Base-by-base conservation (phyloP, 2,329 filamentous ascomycete species). In the Aureobasidium mangrovei region DNA sequence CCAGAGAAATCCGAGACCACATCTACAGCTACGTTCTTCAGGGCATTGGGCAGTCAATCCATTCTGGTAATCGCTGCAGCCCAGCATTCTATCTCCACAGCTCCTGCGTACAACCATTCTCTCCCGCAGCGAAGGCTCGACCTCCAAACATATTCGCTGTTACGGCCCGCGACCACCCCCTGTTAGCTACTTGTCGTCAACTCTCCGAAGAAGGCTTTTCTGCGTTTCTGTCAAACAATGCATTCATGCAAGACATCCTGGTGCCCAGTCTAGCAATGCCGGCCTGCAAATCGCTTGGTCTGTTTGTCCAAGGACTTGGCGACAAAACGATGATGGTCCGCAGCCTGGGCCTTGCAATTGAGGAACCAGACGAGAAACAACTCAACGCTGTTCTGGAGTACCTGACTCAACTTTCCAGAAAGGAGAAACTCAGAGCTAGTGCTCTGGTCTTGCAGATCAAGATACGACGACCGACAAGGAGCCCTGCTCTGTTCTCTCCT, bases 11-110 rank as follows among this genome's bases (percentile, higher is more conserved):
- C 12, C 39, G 48, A 18, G 48, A 52, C 24, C 39, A 35, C 0
- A 52, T 52, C 7, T 52, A 52, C 31, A 35, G 48, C 39, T 36
- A 52, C 29, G 48, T 52, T 7, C 18, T 52, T 1, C 9, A 36
- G 5, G 48, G 48, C 12, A 24, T 52, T 4, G 48, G 48, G 10
- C 48, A 38, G 12, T 36, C 48, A 12, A 9, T 18, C 4, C 32
- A 52, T 32, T 35, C 27, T 7, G 24, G 9, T 2, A 4, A 24
- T 3, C 29, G 39, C 38, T 52, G 48, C 28, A 29, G 18, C 4
- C 48, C 48, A 36, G 39, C 48, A 36, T 43, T 35, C 39, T 52
- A 52, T 7, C 40, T 52, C 6, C 48, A 36, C 4, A 28, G 32
- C 24, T 52, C 31, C 4, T 35, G 31, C n/a, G 2, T 43, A 29